Evolutionary conservation across 768 basidiomycete species (phyloP), one percentile per base, ranked within the genome.

Genomic region (Botryobasidium botryosum): DNA sequence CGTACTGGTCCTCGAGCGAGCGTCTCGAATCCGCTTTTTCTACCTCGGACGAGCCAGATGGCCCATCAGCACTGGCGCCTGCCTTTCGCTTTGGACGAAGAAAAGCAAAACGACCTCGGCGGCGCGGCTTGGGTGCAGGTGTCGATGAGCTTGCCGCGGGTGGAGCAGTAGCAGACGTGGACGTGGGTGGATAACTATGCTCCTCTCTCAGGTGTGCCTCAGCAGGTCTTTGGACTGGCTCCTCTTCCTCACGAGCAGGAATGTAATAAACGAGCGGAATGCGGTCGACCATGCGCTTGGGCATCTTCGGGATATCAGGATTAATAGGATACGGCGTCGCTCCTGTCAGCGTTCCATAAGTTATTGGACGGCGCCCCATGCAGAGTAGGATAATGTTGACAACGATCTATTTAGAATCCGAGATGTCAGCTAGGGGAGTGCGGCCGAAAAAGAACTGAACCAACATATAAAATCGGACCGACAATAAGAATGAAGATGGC

Each of bases 191-290:
- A n/a, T n/a, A n/a, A n/a, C n/a, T n/a, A n/a, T n/a, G n/a, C n/a
- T 45, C 12, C 15, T 21, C 41, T n/a, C 13, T 26, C 6, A n/a
- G 10, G 17, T 29, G 23, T 15, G 15, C 36, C 18, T 28, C 23
- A 26, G 26, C 18, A 15, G 21, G 23, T 12, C 3, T 26, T 21
- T 15, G 18, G 15, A n/a, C 24, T 20, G 48, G 45, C 41, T 39
- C 20, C 37, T 17, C 35, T 23, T 17, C 20, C 12, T 45, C 23
- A 5, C 7, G 46, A 2, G 35, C 46, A 3, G 49, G 50, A 7
- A 88, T 86, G 60, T 86, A 88, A 51, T 84, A 71, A 23, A 86
- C 84, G 18, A 87, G 68, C 1, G 85, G 85, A 31, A 88, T 86
- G 40, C 69, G 69, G 44, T 86, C 79, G 20, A 88, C 82, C 6